Evolutionary conservation across 2,329 filamentous ascomycete genomes (phyloP), one percentile per base, ranked within the genome.

Genomic region (Diaporthe sp.): DNA sequence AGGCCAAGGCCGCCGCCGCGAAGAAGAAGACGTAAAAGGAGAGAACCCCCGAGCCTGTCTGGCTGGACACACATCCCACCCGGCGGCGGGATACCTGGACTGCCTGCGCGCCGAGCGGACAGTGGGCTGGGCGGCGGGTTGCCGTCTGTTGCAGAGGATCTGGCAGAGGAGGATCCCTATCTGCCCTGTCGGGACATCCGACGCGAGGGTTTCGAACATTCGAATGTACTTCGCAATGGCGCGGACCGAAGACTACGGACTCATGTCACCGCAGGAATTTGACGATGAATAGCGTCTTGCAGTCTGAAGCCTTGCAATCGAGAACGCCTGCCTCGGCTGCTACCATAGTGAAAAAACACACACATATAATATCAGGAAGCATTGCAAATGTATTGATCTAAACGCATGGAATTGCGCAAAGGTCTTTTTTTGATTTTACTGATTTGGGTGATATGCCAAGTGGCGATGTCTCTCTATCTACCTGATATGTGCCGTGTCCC

Each of bases 21-120:
- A 95, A 95, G 89, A 98, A 98, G 92, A 97, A 97, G 92, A 92
- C 93, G 76, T 95, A 89, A 88, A 44, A 6, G 20, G 7, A 15
- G 25, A 53, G 49, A 25, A 25, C 80, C 57, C 34, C 57, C 13
- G 42, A 17, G 42, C 6, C 37, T 47, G 72, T 25, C 2, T 22
- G 31, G 10, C 28, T 44, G 31, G 47, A 39, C 25, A 17, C 47
- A 53, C 15, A 53, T 10, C 10, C 31, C 47, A n/a, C 34, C 28
- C 39, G 4, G 28, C 8, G 13, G 15, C 17, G 28, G 28, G 47
- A 25, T 17, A 25, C 25, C 15, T 8, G 25, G 42, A 3, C n/a
- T 63, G 37, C 60, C 49, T 53, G 31, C 63, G 42, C 39, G 42
- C 57, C 4, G 57, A 49, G 51, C 22, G 31, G 63, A 53, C 47